Evolutionary conservation across 352 stramenopile species (phyloP), one percentile per base, ranked within the genome.

Genomic region (Pythium dissotocum): DNA sequence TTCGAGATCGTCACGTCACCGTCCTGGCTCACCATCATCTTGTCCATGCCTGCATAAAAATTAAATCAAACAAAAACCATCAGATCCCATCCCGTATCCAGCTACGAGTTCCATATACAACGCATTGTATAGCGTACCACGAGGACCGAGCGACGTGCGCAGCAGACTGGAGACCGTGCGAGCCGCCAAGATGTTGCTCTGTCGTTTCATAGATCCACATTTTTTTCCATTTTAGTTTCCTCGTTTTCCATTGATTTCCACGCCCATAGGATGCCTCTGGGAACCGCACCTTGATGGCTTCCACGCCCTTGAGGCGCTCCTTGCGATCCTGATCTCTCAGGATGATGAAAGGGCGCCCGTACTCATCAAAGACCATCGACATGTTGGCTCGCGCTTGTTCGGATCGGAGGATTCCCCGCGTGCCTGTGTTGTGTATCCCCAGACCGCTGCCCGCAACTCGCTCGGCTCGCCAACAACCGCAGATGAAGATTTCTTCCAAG

Each of bases 1-100:
- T 99, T 99, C 65, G 97, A 99, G 75, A 99, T 99, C 56, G 97
- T 99, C 36, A 99, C 97, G 73, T 99, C 98, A 26, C 97, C 98
- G 78, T 99, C 98, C 65, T 98, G 96, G 69, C 88, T 98, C 54
- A 99, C 97, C 72, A 99, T 91, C 92, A 99, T 99, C 88, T 99
- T 99, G 87, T 99, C 97, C 93, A 99, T 98, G 56, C 95, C 94
- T 90, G 69, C 28, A 61, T 2, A n/a, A 33, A 30, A 38, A 14
- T 4, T 44, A 10, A 66, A 32, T n/a, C 7, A 49, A 16, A 57
- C 14, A 57, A 28, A 40, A 40, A 6, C 35, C 35, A 40, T 49
- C 36, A 44, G 36, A 44, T 44, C 36, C 36, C 7, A 16, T 44
- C 36, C 36, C 36, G 16, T 16, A 44, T 26, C 21, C 13, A 57